These are phyloP conservation scores for Solanum ahanhuiri DNA, from an alignment of 257 asterid species.

Conservation along the genomic window DNA sequence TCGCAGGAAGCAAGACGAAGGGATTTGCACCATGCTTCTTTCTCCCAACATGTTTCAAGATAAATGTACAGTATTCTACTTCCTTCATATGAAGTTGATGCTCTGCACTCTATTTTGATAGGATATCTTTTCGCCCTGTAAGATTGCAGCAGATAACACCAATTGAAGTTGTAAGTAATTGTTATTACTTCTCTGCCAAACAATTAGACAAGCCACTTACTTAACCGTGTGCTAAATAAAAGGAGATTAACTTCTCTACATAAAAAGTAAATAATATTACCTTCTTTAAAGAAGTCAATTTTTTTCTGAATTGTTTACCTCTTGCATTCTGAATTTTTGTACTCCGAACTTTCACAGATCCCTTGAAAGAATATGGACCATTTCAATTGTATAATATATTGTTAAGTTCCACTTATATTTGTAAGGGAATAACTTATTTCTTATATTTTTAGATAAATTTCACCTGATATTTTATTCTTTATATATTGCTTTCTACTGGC, in stretches of 20 bases:
- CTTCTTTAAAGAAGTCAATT: background rate
- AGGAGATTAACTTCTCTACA: background rate
- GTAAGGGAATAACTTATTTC: background rate
- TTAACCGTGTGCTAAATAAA: background rate
- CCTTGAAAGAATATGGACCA: background rate
- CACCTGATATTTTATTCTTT: background rate
- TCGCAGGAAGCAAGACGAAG: conserved; percentile 77
- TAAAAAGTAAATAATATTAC: background rate
- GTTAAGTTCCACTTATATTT: background rate
- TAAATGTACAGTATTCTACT: conserved; percentile 52
- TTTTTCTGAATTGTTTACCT: background rate
- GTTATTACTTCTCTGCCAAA: conserved; percentile 38
- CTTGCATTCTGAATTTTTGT: background rate
- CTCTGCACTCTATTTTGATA: conserved; percentile 72
- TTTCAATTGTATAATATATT: background rate
- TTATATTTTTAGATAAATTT: background rate
- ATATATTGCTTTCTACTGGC: background rate
- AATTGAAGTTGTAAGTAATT: conserved; percentile 34
- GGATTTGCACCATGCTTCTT: conserved; percentile 97
- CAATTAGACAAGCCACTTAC: background rate
- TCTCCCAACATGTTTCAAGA: conserved; percentile 91
- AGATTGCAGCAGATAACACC: conserved; percentile 37
- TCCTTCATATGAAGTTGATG: conserved; percentile 54
- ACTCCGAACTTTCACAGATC: background rate
- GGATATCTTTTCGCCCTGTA: conserved; percentile 93